Base-by-base conservation (phyloP, 257 asterid species). In the Ballota nigra region DNA sequence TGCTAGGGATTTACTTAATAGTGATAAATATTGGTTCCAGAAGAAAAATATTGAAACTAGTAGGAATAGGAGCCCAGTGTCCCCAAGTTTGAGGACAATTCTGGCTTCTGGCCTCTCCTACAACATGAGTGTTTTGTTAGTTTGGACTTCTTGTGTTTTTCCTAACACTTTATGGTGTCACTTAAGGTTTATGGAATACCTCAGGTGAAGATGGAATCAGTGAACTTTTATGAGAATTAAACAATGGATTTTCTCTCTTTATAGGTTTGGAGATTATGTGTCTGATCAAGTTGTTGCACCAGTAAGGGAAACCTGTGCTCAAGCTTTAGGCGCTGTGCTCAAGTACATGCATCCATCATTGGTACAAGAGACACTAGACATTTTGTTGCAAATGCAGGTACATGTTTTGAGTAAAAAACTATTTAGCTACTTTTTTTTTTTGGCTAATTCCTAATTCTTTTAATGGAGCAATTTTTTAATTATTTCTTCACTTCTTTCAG, bases 261-360 rank as follows among this genome's bases (percentile, higher is more conserved):
- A 52, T 91, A 95, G 99, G 81, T 95, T 95, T 63, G 99, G 99
- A 70, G 99, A 95, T 77, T 95, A 95, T 34, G 92, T 95, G 73
- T 95, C 99, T 22, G 99, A 95, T 86, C 99, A 95, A 80, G 99
- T 95, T 71, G 99, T 95, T 82, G 99, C 99, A 20, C 99, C 99
- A 40, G 99, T 95, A 19, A 90, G 99, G 75, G 99, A 95, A 87
- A 95, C 99, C 40, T 95, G 99, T 86, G 99, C 99, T 4, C 99
- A 95, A 74, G 98, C 99, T 65, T 86, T 95, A 74, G 98, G 99
- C 69, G 98, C 98, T 71, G 96, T 89, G 73, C 87, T 95, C 69
- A 95, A 95, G 96, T 92, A 83, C 85, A 92, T 95, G 98, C 96
- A 86, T 65, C 97, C 97, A 53, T 29, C 83, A 52, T 82, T 86